phyloP scores from a whole-genome alignment of 2,329 filamentous ascomycete genomes.

The Torrubiella hemipterigena region DNA sequence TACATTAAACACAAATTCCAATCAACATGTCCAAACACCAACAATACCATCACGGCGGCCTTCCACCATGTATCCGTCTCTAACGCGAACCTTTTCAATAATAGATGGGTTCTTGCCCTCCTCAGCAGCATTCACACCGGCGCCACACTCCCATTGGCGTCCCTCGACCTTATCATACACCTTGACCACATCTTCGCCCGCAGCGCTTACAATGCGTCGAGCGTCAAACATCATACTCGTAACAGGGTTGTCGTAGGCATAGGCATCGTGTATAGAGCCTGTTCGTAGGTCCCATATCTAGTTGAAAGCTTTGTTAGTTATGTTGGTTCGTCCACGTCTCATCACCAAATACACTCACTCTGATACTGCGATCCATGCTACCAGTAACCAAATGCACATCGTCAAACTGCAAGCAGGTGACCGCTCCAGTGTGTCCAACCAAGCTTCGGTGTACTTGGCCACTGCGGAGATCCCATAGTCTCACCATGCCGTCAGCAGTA shows the following conservation, averaged over 20 bases:
- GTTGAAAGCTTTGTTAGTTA: slow-evolving; percentile 13
- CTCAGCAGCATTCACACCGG: slow-evolving; percentile 60
- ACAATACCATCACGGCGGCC: slow-evolving; percentile 79
- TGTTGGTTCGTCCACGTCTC: not conserved
- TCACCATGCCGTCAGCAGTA: slow-evolving; percentile 93
- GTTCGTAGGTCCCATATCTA: slow-evolving; percentile 98
- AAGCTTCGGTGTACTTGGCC: slow-evolving; percentile 95
- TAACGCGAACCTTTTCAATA: slow-evolving; percentile 79
- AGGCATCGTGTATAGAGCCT: slow-evolving; percentile 89
- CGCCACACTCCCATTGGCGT: slow-evolving; percentile 91
- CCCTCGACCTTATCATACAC: slow-evolving; percentile 97
- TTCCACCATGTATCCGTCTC: slow-evolving; percentile 89
- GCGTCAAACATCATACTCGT: slow-evolving; percentile 97
- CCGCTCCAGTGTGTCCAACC: slow-evolving; percentile 88
- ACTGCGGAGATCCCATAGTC: slow-evolving; percentile 90
- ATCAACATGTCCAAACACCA: slow-evolving; percentile 83
- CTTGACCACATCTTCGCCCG: slow-evolving; percentile 88
- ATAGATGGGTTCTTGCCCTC: slow-evolving; percentile 51
- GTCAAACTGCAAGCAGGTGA: slow-evolving; percentile 92
- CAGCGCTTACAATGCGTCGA: slow-evolving; percentile 78
- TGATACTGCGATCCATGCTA: slow-evolving; percentile 81
- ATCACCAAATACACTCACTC: slow-evolving; percentile 48
- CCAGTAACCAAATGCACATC: slow-evolving; percentile 91
- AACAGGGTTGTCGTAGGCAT: slow-evolving; percentile 83
- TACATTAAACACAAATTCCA: too few relatives aligned